phyloP scores from a whole-genome alignment of 2,329 filamentous ascomycete genomes.

The Phyllosticta citrichinensis region DNA sequence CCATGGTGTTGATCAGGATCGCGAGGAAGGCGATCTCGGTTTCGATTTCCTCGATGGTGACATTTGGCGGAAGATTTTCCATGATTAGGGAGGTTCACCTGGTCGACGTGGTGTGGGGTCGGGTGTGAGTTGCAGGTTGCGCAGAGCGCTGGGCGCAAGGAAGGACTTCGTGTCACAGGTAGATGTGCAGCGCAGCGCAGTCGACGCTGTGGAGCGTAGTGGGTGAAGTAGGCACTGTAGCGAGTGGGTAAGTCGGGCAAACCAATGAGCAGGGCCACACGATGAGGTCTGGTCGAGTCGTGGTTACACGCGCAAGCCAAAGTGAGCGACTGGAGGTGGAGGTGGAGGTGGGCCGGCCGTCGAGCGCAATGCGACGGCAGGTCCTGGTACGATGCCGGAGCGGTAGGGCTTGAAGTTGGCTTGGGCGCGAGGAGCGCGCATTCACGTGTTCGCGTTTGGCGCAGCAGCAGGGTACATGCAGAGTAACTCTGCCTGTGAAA shows the following conservation, averaged over 20 bases:
- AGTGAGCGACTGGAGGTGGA: background rate
- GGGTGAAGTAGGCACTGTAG: background rate
- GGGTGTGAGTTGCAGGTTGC: background rate
- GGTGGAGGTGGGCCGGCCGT: background rate
- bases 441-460: background rate
- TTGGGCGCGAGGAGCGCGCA: background rate
- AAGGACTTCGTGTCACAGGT: background rate
- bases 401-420: background rate
- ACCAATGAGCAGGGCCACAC: background rate
- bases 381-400: background rate
- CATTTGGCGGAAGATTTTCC: background rate
- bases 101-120: background rate
- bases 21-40: conserved; percentile 8
- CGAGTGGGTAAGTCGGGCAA: background rate
- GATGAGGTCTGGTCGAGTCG: background rate
- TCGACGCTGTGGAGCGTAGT: background rate
- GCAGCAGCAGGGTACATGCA: too few species aligned
- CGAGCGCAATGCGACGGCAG: background rate
- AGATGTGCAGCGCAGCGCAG: background rate
- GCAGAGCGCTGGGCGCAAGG: background rate
- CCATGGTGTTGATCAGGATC: conserved; percentile 5
- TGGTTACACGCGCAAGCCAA: background rate
- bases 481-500: background rate
- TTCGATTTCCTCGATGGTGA: conserved; percentile 1
- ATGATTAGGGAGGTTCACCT: background rate